A percentile compares a stretch with the other conserved stretches of the same genome.
Evolutionary conservation across 2,329 filamentous ascomycete species (phyloP).

Genomic region (Apiospora hydei): DNA sequence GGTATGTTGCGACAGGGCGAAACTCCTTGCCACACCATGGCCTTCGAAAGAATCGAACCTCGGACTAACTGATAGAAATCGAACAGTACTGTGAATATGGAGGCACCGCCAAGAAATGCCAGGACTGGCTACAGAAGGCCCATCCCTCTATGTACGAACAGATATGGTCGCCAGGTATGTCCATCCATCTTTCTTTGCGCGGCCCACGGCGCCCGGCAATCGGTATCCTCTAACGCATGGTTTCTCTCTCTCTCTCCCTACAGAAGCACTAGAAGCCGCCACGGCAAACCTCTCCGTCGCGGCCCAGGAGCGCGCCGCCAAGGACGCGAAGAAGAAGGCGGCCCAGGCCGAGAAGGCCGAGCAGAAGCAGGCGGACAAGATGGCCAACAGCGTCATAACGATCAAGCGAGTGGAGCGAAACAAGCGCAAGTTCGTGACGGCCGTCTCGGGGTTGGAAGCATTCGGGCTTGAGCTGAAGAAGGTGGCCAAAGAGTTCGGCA

Average conservation of each 20-base stretch:
- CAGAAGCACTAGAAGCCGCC: conserved; percentile 83
- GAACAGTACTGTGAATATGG: conserved; percentile 97
- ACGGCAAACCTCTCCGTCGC: conserved; percentile 87
- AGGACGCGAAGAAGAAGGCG: conserved; percentile 96
- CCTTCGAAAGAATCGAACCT: neutral
- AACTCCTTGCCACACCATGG: neutral
- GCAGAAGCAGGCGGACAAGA: conserved; percentile 81
- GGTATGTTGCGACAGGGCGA: conserved; percentile 49
- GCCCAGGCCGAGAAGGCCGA: conserved; percentile 91
- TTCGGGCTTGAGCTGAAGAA: conserved; percentile 96
- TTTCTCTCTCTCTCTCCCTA: conserved; percentile 26
- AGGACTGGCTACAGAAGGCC: conserved; percentile 87
- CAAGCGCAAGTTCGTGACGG: conserved; percentile 96
- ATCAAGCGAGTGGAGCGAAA: conserved; percentile 99
- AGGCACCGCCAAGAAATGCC: conserved; percentile 94
- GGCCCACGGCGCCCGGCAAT: neutral
- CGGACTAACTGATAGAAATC: conserved; percentile 15
- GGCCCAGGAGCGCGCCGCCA: conserved; percentile 92
- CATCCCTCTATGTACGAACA: conserved; percentile 76
- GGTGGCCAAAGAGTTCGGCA: conserved; percentile 93
- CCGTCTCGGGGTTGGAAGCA: conserved; percentile 87
- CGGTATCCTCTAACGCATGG: neutral
- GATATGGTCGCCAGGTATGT: conserved; percentile 85
- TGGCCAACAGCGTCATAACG: conserved; percentile 80
- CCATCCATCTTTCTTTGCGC: conserved; percentile 23